Conservation (phyloP, 345 rosid genomes). For the Pistacia atlantica region DNA sequence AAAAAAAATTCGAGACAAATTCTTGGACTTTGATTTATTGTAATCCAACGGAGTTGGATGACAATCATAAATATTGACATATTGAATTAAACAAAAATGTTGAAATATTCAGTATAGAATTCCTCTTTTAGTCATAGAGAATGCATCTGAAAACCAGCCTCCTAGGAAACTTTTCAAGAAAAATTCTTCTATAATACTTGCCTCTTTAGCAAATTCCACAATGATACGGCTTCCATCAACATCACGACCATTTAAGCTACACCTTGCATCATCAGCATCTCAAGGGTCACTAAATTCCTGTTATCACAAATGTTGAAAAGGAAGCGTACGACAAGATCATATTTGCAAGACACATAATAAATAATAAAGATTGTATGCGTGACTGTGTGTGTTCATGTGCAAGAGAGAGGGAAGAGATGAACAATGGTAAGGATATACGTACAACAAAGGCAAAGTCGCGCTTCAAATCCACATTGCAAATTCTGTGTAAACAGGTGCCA, state of each 20-base stretch:
- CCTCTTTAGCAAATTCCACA: constrained; percentile 94
- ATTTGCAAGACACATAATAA: constrained; percentile 20
- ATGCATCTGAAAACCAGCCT: too few species aligned
- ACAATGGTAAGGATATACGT: constrained; percentile 40
- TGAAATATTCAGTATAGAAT: too few species aligned
- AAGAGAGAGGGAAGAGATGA: neutral
- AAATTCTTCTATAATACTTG: constrained; percentile 20
- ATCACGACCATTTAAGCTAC: constrained; percentile 76
- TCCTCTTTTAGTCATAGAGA: too few species aligned
- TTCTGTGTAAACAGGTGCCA: constrained; percentile 97
- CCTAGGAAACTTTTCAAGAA: neutral
- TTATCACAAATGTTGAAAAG: constrained; percentile 20
- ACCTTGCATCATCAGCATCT: constrained; percentile 95
- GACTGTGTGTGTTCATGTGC: neutral
- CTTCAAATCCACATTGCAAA: constrained; percentile 99
- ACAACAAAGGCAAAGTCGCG: constrained; percentile 99
- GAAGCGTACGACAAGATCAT: constrained; percentile 27
- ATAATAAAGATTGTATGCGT: neutral
- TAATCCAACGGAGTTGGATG: too few species aligned
- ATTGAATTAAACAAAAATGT: too few species aligned
- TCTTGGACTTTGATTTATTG: too few species aligned
- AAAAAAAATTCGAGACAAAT: too few species aligned
- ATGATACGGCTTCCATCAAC: constrained; percentile 86
- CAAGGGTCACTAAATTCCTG: constrained; percentile 97
- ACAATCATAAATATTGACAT: too few species aligned